phyloP scores from a whole-genome alignment of 306 rosid species.

The Comarum palustre region DNA sequence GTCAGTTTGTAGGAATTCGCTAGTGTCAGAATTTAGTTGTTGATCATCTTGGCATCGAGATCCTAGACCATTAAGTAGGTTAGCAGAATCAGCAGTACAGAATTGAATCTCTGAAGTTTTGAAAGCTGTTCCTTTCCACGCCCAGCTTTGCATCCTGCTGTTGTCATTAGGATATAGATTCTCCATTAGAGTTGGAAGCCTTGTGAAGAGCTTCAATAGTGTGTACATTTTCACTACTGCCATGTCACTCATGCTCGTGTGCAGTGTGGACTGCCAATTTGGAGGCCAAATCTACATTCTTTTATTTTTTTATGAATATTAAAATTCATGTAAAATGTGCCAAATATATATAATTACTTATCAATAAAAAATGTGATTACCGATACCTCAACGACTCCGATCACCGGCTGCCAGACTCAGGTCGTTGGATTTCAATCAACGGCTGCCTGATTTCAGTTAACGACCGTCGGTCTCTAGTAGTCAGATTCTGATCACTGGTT shows the following conservation, averaged over 20 bases:
- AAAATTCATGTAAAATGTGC: constrained; percentile 8
- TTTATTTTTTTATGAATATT: constrained; percentile 25
- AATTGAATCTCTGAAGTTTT: background rate
- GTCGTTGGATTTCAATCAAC: no score
- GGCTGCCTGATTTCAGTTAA: no score
- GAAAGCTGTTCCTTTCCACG: background rate
- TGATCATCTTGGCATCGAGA: background rate
- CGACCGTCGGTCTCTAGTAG: no score
- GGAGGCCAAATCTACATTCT: background rate
- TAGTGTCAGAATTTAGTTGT: background rate
- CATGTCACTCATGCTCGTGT: constrained; percentile 23
- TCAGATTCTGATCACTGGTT: no score
- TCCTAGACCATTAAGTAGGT: background rate
- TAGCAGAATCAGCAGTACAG: constrained; percentile 24
- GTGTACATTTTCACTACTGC: constrained; percentile 25
- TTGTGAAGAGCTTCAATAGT: constrained; percentile 23
- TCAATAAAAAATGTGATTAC: no score
- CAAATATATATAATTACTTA: no score
- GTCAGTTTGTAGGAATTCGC: constrained; percentile 40
- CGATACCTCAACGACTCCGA: no score
- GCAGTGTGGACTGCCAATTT: constrained; percentile 26
- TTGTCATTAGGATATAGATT: background rate
- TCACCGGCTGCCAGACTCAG: no score
- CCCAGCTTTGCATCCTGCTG: background rate
- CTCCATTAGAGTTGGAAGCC: constrained; percentile 18